Base-by-base conservation (phyloP, 1,284 basidiomycete genomes). In the Cryptococcus sp. region DNA sequence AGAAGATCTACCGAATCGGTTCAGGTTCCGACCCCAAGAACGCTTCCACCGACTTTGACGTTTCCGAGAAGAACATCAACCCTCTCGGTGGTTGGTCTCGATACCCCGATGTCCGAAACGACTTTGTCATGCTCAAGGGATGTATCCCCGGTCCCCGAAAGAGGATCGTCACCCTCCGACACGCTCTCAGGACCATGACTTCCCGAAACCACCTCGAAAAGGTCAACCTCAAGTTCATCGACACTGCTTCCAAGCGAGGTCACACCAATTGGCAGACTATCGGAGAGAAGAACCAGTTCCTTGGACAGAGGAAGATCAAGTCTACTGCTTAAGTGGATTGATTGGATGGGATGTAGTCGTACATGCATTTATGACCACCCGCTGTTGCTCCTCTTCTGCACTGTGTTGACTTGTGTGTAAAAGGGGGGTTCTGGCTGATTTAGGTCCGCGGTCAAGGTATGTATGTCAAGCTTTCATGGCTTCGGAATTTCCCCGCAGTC, bases 41-140 rank as follows among this genome's bases (percentile, higher is more conserved):
- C 63, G 96, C 91, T 36, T 86, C 92, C 53, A 98, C 96, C 46
- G 92, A 94, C 63, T 85, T 86, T 59, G 92, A 97, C 75, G 83
- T 91, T 70, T 93, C 91, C 67, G 84, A 88, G 81, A 98, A 98
- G 83, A 66, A 80, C 59, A 98, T 99, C 79, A 99, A 91, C 61
- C 96, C 96, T 52, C 85, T 98, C 84, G 96, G 96, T 80, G 96
- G 94, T 75, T 99, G 96, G 86, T 91, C 92, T 55, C 69, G 91
- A 93, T 79, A 98, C 78, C 94, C 94, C 84, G 83, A 96, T 72
- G 87, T 98, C 79, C 93, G 90, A 82, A 93, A 97, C 82, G 96
- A 98, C 79, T 98, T 87, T 81, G 78, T 98, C 70, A 85, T 97
- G 78, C 81, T 97, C 75, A 92, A 92, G 82, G 91, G 92, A 61